Evolutionary conservation across 73 alveolate species (phyloP).

Genomic region (Paramecium pentaurelia): DNA sequence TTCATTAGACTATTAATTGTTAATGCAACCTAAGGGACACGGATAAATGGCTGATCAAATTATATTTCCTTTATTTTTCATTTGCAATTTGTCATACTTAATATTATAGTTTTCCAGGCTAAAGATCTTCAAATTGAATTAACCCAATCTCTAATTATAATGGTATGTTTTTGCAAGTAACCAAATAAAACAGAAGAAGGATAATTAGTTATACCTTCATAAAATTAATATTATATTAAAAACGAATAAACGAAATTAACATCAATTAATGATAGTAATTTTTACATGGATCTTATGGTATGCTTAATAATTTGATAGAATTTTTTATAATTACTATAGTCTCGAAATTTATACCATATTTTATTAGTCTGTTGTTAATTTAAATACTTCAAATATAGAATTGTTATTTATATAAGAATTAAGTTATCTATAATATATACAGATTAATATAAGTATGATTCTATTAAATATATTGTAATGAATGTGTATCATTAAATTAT

Average conservation of each 20-base stretch:
- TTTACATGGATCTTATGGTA: not conserved
- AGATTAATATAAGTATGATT: no score
- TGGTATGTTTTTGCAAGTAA: slow-evolving; percentile 17
- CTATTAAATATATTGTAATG: no score
- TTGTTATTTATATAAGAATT: no score
- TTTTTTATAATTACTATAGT: not conserved
- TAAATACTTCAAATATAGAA: no score
- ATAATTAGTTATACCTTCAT: not conserved
- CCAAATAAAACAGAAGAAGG: slow-evolving; percentile 24
- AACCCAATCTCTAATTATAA: slow-evolving; percentile 13
- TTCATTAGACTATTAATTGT: not conserved
- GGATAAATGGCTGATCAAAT: slow-evolving; percentile 33
- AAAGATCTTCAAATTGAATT: not conserved
- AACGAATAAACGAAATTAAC: not conserved
- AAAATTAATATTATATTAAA: not conserved
- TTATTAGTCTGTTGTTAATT: no score
- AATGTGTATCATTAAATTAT: no score
- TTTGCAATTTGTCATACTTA: slow-evolving; percentile 3
- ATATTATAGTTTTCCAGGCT: not conserved
- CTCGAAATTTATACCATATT: not conserved
- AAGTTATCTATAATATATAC: no score
- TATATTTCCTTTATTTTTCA: not conserved
- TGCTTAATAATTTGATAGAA: not conserved
- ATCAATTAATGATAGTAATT: not conserved
- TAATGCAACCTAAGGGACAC: slow-evolving; percentile 1